These are phyloP conservation scores for Lipomyces chichibuensis DNA, from an alignment of 805 yeast species.

Conservation along the genomic window DNA sequence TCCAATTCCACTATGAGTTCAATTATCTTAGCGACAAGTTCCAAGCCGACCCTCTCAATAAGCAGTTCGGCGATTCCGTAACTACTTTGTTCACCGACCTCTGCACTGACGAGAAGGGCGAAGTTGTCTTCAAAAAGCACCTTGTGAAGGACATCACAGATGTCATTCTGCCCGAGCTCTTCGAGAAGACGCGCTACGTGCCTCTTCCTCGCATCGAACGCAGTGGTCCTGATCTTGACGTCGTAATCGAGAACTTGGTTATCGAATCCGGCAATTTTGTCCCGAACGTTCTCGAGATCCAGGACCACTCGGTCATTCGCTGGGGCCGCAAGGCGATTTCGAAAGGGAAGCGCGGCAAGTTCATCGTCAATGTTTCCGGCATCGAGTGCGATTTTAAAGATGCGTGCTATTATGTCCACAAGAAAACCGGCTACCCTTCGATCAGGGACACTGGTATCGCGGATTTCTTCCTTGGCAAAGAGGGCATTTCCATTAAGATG, in stretches of 20 bases:
- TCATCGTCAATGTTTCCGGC: conserved; percentile 22
- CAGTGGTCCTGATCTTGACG: conserved; percentile 27
- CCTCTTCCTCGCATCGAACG: conserved; percentile 36
- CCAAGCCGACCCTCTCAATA: conserved; percentile 26
- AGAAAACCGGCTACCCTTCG: conserved; percentile 30
- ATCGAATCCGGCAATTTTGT: conserved; percentile 27
- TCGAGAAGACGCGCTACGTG: conserved; percentile 25
- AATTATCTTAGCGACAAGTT: conserved; percentile 18
- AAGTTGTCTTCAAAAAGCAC: conserved; percentile 9
- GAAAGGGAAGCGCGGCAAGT: conserved; percentile 13
- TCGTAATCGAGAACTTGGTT: conserved; percentile 32
- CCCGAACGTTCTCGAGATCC: conserved; percentile 34
- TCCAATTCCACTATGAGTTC: conserved; percentile 24
- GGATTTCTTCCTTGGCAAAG: conserved; percentile 29
- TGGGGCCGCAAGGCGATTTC: conserved; percentile 24
- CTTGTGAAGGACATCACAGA: conserved; percentile 22
- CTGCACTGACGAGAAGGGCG: conserved; percentile 23
- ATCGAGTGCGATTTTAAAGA: conserved; percentile 29
- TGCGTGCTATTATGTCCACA: conserved; percentile 29
- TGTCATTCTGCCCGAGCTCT: conserved; percentile 27
- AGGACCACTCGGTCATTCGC: conserved; percentile 18
- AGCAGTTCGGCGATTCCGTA: conserved; percentile 18
- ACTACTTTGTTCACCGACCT: conserved; percentile 15
- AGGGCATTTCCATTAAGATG: conserved; percentile 23
- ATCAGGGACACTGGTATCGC: conserved; percentile 31